Base-by-base conservation (phyloP, 306 rosid species). In the Vigna angularis region DNA sequence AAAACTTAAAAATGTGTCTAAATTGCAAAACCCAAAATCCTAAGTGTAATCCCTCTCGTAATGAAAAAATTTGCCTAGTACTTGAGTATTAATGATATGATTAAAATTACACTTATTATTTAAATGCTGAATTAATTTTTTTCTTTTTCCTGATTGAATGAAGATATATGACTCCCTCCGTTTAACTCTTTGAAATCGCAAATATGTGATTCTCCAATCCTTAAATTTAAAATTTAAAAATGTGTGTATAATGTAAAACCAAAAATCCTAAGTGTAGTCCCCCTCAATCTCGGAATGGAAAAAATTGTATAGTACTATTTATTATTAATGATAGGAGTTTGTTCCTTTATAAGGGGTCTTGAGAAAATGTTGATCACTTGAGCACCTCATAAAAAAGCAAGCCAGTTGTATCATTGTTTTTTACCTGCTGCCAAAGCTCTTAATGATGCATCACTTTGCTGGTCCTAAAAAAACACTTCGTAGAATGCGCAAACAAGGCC, bases 401-500 rank as follows among this genome's bases (percentile, higher is more conserved):
- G 73, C 65, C 47, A 52, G 52, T 76, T 51, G 42, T 24, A 51
- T 22, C 36, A 63, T 66, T 53, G 53, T 53, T 55, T 28, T 66
- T 26, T 63, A 42, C 57, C 74, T 26, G 32, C 49, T 49, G 79
- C 24, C 48, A 48, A 62, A 47, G 50, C 10, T 6, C 50, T 14
- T 62, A 42, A 52, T 64, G 79, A 73, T 53, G 68, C 74, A 42
- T 26, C 30, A 65, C 62, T 55, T 51, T 51, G 51, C 83, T 71
- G 72, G 57, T 70, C 77, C 83, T 32, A 49, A 61, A 59, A 48
- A 72, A 63, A 78, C 82, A 34, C 55, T 36, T 15, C 65, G 42
- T 78, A 59, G 32, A 61, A 47, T 57, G 76, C 65, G 70, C 36
- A 32, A 22, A 70, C 36, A 15, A 9, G 72, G 55, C 63, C 55